phyloP scores from a whole-genome alignment of 2,329 filamentous ascomycete genomes.

The Botrytis hyacinthi region DNA sequence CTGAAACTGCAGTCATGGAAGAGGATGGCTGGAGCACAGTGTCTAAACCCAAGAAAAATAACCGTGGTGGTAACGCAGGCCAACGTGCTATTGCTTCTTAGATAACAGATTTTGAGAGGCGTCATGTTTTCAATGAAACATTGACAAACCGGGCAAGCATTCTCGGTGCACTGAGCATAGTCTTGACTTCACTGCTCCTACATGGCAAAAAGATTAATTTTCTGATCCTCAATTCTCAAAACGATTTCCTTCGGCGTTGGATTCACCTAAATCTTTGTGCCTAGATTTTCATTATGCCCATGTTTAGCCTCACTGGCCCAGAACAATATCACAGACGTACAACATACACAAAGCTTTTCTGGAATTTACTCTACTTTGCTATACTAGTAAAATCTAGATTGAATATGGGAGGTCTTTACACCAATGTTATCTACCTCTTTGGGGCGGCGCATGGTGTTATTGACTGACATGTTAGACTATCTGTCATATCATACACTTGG shows the following conservation, averaged over 20 bases:
- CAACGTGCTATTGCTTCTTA: conserved; percentile 39
- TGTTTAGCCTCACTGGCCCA: conserved; percentile 26
- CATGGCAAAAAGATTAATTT: conserved; percentile 17
- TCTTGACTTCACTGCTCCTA: conserved; percentile 13
- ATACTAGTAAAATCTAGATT: conserved; percentile 30
- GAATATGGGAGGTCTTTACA: conserved; percentile 34
- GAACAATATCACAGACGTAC: conserved; percentile 12
- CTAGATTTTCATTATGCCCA: conserved; percentile 33
- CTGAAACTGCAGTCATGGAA: conserved; percentile 45
- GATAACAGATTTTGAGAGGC: conserved; percentile 19
- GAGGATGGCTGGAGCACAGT: conserved; percentile 67
- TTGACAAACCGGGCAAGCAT: conserved; percentile 21
- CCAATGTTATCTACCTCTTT: conserved; percentile 22
- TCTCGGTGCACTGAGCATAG: conserved; percentile 22
- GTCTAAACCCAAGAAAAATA: conserved; percentile 40
- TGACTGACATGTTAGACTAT: conserved; percentile 11
- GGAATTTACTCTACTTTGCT: conserved; percentile 2
- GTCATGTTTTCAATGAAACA: conserved; percentile 12
- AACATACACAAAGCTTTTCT: conserved; percentile 14
- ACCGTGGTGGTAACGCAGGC: conserved; percentile 38
- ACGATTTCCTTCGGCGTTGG: conserved; percentile 28
- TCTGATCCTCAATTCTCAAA: conserved; percentile 15
- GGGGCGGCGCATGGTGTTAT: conserved; percentile 16
- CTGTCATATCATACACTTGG: conserved; percentile 12
- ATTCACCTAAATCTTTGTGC: conserved; percentile 33